These are phyloP conservation scores for Phaeophleospora eucalypticola DNA, from an alignment of 2,329 filamentous ascomycete species.

Conservation along the genomic window DNA sequence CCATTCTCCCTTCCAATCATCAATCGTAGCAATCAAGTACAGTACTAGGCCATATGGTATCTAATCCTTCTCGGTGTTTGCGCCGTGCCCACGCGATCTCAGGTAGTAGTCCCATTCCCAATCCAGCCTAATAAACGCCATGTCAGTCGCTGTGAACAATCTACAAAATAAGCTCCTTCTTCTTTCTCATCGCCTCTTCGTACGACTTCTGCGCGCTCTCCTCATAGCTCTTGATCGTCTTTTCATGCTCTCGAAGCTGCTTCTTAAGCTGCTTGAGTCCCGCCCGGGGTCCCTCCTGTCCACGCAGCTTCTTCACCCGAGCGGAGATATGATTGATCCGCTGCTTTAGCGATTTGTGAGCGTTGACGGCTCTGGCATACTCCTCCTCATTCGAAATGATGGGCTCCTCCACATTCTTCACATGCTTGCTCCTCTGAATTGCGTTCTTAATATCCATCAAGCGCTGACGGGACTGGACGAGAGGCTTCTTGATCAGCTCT, in stretches of 20 bases:
- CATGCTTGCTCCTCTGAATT: conserved; percentile 1
- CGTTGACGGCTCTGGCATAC: background rate
- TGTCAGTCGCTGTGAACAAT: background rate
- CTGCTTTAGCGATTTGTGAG: background rate
- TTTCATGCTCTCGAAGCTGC: background rate
- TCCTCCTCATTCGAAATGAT: background rate
- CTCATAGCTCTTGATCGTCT: background rate
- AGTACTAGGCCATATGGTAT: background rate
- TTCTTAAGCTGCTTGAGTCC: background rate
- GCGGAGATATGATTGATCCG: background rate
- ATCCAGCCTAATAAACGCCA: background rate
- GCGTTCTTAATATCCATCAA: conserved; percentile 14
- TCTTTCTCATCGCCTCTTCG: background rate
- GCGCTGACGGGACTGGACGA: conserved; percentile 14
- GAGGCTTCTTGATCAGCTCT: conserved; percentile 9
- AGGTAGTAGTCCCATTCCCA: background rate
- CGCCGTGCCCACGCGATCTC: background rate
- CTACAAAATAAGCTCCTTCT: background rate
- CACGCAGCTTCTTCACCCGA: background rate
- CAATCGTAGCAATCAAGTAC: background rate
- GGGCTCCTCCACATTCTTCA: background rate
- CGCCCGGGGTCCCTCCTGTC: background rate
- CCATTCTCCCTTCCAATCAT: background rate
- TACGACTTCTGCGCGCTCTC: background rate
- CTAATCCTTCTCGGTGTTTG: background rate